Evolutionary conservation across 345 rosid genomes (phyloP), one percentile per base, ranked within the genome.

Genomic region (Durio zibethinus): DNA sequence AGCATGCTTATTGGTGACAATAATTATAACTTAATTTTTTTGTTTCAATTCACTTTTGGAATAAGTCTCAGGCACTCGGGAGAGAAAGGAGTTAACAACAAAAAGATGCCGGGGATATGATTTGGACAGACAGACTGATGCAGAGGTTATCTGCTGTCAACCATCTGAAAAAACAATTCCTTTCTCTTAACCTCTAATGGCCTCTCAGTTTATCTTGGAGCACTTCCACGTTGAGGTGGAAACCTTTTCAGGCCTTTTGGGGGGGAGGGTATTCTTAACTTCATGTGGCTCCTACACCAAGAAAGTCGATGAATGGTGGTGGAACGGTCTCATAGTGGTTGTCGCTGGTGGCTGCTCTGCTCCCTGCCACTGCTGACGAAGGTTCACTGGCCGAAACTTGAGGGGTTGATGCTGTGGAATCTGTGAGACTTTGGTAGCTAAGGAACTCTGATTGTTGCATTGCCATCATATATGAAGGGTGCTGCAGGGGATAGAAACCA

Each of bases 271-370:
- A 7, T 7, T 40, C 8, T 1, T 40, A 65, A 62, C 76, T 82
- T 87, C 85, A 88, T 56, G 84, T 88, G 83, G 90, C 90, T 84
- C 96, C 96, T 47, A 91, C 91, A 76, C 96, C 96, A 75, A 91
- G 93, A 80, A 91, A 91, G 82, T 91, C 96, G 45, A 91, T 78
- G 82, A 91, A 91, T 59, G 78, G 84, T 42, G 94, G 88, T 50
- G 86, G 66, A 38, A 75, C 66, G 35, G 83, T 29, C 78, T 82
- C 88, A 67, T 64, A 81, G 72, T 73, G 83, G 45, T 76, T 4
- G 57, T 53, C 21, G 27, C 65, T 75, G 64, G 25, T 68, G 64
- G 15, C 36, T 47, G 67, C 48, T 64, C 59, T 15, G 57, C 78
- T 77, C 45, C 60, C 54, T 40, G 76, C 45, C 2, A 63, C 66